Evolutionary conservation across 2,329 filamentous ascomycete genomes (phyloP), one percentile per base, ranked within the genome.

Genomic region (Penicillium nordicum): DNA sequence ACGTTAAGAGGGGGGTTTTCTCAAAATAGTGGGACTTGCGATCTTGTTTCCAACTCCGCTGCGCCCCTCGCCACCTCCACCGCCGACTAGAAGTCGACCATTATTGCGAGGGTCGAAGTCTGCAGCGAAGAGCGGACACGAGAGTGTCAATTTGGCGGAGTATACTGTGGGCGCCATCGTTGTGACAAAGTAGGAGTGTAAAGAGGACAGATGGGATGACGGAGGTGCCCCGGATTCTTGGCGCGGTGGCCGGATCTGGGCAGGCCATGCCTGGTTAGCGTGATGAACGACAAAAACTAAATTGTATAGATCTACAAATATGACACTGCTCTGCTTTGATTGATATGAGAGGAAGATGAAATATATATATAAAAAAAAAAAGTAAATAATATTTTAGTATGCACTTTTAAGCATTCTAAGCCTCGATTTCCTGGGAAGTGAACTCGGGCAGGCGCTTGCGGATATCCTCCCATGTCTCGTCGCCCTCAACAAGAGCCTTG

Each of bases 31-130:
- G 48, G 42, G 45, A 78, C 86, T 69, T 76, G 89, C 89, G 68
- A 96, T 91, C 75, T 91, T 91, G 79, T 96, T 96, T 55, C 87
- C 86, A 23, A 96, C 89, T 43, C 91, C 92, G 63, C 85, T 91
- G 62, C 85, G 84, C 47, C 89, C 86, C 62, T 90, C 86, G 49
- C 93, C 93, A 62, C 93, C 93, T 59, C 93, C 93, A 50, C 93
- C 93, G 58, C 88, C 91, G 37, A 96, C 89, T 9, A 96, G 78
- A 25, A 97, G 80, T 61, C 87, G 86, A 61, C 84, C 84, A 57
- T 87, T 82, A 77, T 95, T 86, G 67, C 88, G 83, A 50, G 88
- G 90, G 70, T 96, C 91, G 74, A 96, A 97, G 69, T 92, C 92
- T 72, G 91, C 89, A 54, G 88, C 86, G 74, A 92, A 96, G 57